These are phyloP conservation scores for Syzygium jambos DNA, from an alignment of 345 rosid genomes.

Conservation along the genomic window DNA sequence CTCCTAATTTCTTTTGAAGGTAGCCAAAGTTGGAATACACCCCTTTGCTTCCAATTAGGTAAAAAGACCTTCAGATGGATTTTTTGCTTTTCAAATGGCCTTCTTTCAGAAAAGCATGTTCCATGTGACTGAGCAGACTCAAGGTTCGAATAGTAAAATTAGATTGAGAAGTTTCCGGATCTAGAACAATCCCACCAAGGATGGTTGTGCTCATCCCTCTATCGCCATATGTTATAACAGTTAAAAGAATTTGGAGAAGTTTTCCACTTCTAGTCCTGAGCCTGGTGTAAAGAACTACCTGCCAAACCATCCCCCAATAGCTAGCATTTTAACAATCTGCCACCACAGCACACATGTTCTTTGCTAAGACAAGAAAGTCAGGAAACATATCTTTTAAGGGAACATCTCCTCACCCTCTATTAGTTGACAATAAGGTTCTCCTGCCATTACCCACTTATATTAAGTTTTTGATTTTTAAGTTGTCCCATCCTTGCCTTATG, in stretches of 20 bases:
- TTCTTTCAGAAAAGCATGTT: not conserved
- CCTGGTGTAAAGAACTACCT: not conserved
- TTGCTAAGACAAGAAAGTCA: not conserved
- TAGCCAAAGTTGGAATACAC: not conserved
- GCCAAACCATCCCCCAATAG: not conserved
- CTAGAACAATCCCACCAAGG: not conserved
- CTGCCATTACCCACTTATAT: not conserved
- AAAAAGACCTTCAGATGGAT: not conserved
- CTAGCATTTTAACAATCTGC: not conserved
- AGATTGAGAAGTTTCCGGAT: not conserved
- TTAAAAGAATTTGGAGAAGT: not conserved
- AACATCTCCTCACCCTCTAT: not conserved
- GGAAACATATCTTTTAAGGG: not conserved
- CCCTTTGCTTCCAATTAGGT: not conserved
- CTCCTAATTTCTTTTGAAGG: not conserved
- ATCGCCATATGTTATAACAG: not conserved
- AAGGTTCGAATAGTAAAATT: not conserved
- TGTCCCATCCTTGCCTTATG: not conserved
- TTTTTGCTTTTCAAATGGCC: not conserved
- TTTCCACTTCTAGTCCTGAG: not conserved
- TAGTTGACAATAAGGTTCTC: not conserved
- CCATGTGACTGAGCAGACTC: not conserved
- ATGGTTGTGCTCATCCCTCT: not conserved
- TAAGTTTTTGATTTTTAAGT: not conserved
- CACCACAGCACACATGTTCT: not conserved